Percentiles rank a stretch among this genome's conserved stretches.
Evolutionary conservation across 306 rosid genomes (phyloP).

Genomic region (Cucumis melo): DNA sequence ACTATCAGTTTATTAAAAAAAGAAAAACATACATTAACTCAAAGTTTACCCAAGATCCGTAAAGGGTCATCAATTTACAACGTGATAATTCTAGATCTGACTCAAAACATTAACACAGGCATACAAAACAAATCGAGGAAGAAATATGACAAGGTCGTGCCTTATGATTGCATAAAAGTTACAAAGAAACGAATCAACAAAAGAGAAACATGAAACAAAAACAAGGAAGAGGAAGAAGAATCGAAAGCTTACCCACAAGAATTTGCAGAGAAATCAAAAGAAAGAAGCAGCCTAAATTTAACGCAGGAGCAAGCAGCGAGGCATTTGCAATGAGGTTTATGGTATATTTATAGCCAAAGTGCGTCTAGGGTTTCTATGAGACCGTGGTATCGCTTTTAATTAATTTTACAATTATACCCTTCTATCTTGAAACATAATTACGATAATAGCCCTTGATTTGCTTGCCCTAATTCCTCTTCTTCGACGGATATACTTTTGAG

Average conservation of each 20-base stretch:
- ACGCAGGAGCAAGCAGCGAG: conserved; percentile 6
- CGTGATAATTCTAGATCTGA: neutral
- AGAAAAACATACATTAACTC: neutral
- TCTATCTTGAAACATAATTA: neutral
- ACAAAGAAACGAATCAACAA: neutral
- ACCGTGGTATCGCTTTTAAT: neutral
- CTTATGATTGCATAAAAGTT: neutral
- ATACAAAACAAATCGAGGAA: neutral
- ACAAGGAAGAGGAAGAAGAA: neutral
- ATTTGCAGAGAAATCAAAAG: neutral
- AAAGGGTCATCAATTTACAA: neutral
- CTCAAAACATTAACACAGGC: neutral
- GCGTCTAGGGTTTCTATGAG: conserved; percentile 4
- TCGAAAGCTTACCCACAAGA: neutral
- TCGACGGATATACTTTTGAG: neutral
- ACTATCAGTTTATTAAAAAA: neutral
- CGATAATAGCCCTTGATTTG: neutral
- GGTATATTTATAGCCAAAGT: neutral
- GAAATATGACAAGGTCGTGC: neutral
- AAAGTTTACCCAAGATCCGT: neutral
- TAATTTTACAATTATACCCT: neutral
- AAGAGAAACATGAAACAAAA: neutral
- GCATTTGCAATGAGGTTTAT: neutral
- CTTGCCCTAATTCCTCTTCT: neutral
- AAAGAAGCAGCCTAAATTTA: neutral